Conservation (phyloP, 2,329 filamentous ascomycete species). For the Hortaea sp. region DNA sequence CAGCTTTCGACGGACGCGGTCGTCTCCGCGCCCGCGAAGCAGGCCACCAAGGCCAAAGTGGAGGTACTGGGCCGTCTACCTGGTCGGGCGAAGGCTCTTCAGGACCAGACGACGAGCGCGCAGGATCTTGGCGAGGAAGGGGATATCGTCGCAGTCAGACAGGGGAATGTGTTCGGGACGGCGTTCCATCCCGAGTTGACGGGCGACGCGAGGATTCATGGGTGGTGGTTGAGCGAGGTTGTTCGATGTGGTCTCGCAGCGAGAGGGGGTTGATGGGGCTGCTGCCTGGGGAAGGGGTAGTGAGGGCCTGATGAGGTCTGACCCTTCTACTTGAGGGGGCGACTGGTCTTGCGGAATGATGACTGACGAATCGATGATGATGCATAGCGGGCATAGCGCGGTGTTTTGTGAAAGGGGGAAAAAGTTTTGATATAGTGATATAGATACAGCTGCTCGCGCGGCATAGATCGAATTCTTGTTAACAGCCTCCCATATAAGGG, state of each 20-base stretch:
- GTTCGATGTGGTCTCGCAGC: constrained; percentile 3
- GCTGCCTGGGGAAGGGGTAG: too few species aligned
- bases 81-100: constrained; percentile 39
- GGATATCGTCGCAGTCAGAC: constrained; percentile 79
- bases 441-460: too few species aligned
- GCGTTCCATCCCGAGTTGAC: constrained; percentile 96
- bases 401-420: too few species aligned
- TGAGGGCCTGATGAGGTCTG: too few species aligned
- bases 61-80: constrained; percentile 51
- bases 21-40: constrained; percentile 47
- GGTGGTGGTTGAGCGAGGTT: constrained; percentile 82
- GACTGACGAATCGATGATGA: too few species aligned
- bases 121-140: constrained; percentile 43
- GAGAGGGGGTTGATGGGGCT: constrained; percentile 4
- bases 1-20: constrained; percentile 31
- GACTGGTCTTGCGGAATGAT: too few species aligned
- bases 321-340: too few species aligned
- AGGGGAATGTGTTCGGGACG: constrained; percentile 86
- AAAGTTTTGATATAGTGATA: too few species aligned
- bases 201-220: constrained; percentile 75
- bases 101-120: constrained; percentile 37
- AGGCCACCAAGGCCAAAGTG: constrained; percentile 40
- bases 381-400: too few species aligned
- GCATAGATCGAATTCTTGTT: too few species aligned
- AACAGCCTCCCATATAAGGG: too few species aligned